phyloP scores from a whole-genome alignment of 2,329 filamentous ascomycete species.

The Stagonosporopsis chrysanthemi region DNA sequence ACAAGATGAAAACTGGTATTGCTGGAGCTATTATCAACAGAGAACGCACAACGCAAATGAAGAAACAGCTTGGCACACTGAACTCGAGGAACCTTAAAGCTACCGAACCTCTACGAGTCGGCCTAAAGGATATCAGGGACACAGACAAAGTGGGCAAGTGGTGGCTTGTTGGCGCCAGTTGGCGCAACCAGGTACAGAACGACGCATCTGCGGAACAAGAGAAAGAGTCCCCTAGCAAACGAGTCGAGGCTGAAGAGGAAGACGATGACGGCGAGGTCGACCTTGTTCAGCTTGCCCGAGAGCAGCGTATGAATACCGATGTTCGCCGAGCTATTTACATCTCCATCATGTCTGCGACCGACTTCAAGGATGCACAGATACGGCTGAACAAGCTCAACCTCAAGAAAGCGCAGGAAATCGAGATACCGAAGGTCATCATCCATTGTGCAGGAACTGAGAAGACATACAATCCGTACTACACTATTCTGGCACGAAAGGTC shows the following conservation, averaged over 20 bases:
- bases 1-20: conserved; percentile 79
- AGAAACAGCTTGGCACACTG: conserved; percentile 82
- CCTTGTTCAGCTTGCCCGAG: conserved; percentile 74
- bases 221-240: conserved; percentile 35
- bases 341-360: conserved; percentile 83
- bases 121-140: conserved; percentile 80
- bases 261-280: conserved; percentile 61
- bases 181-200: conserved; percentile 59
- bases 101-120: conserved; percentile 81
- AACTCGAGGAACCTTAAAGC: conserved; percentile 73
- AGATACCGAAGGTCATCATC: conserved; percentile 86
- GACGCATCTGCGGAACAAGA: conserved; percentile 49
- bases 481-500: conserved; percentile 79
- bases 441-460: conserved; percentile 86
- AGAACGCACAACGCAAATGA: conserved; percentile 87
- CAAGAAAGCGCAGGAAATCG: conserved; percentile 83
- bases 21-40: conserved; percentile 75
- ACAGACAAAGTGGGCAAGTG: conserved; percentile 91
- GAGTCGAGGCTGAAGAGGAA: conserved; percentile 18
- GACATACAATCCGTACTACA: conserved; percentile 92
- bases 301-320: conserved; percentile 86
- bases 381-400: conserved; percentile 82
- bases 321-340: conserved; percentile 92
- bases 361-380: conserved; percentile 82
- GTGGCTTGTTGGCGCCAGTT: conserved; percentile 98